A percentile compares a stretch with the other conserved stretches of the same genome.
Evolutionary conservation across 2,329 filamentous ascomycete genomes (phyloP).

Genomic region (Colletotrichum karsti): DNA sequence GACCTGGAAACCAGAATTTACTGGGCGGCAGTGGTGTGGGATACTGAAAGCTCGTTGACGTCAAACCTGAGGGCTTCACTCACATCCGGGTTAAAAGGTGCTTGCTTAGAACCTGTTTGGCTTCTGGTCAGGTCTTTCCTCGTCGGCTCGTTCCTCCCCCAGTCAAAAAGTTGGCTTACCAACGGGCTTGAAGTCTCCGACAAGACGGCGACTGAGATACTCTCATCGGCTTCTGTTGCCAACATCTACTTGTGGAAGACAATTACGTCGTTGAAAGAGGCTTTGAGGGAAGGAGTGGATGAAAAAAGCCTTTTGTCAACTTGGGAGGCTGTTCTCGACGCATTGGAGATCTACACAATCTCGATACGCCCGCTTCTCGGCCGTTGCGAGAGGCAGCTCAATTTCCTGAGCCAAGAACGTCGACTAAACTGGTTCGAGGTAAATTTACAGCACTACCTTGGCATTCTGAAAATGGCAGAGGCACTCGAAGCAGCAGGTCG

Average conservation of each 20-base stretch:
- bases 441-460: conserved; percentile 22
- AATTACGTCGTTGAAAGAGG: conserved; percentile 30
- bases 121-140: conserved; percentile 15
- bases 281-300: conserved; percentile 24
- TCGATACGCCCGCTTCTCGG: conserved; percentile 14
- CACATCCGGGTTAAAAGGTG: conserved; percentile 25
- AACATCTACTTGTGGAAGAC: conserved; percentile 27
- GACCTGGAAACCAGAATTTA: conserved; percentile 25
- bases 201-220: neutral
- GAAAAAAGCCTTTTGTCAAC: conserved; percentile 20
- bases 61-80: conserved; percentile 24
- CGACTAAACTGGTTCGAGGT: conserved; percentile 17
- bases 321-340: conserved; percentile 18
- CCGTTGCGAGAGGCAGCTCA: conserved; percentile 16
- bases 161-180: neutral
- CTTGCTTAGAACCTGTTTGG: conserved; percentile 27
- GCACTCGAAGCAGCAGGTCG: conserved; percentile 1
- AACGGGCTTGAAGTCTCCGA: conserved; percentile 6
- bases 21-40: conserved; percentile 28
- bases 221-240: conserved; percentile 5
- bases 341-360: neutral
- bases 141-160: conserved; percentile 5
- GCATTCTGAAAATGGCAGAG: conserved; percentile 18
- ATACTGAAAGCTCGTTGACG: conserved; percentile 23
- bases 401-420: conserved; percentile 11